These are phyloP conservation scores for Macrocybe gigantea DNA, from an alignment of 768 basidiomycete genomes.

Conservation along the genomic window DNA sequence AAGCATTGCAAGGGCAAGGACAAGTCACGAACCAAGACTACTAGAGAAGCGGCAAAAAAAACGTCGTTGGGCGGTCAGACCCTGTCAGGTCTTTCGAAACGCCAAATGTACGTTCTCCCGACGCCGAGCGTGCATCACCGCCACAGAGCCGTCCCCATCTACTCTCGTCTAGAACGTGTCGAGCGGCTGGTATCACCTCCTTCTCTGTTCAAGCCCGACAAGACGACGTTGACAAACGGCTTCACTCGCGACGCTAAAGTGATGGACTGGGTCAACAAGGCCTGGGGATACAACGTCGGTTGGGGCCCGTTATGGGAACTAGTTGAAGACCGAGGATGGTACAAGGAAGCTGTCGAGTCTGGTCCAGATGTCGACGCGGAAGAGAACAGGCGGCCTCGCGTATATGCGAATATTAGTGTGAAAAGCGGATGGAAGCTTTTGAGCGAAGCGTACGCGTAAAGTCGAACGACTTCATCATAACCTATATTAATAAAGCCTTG, in stretches of 20 bases:
- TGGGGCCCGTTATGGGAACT: slow-evolving; percentile 77
- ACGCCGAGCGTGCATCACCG: slow-evolving; percentile 67
- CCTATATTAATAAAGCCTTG: too few relatives aligned
- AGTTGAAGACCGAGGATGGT: slow-evolving; percentile 73
- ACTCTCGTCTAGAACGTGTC: slow-evolving; percentile 41
- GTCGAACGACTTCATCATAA: too few relatives aligned
- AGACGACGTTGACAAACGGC: slow-evolving; percentile 44
- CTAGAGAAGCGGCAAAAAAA: slow-evolving; percentile 18
- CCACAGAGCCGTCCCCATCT: slow-evolving; percentile 63
- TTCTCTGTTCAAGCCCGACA: slow-evolving; percentile 38
- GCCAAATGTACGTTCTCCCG: slow-evolving; percentile 55
- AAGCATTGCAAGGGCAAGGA: slow-evolving; percentile 5
- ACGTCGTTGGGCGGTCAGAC: slow-evolving; percentile 21
- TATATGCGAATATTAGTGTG: slow-evolving; percentile 40
- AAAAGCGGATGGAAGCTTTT: slow-evolving; percentile 42
- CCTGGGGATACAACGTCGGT: slow-evolving; percentile 72
- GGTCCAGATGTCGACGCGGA: slow-evolving; percentile 36
- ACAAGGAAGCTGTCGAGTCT: slow-evolving; percentile 47
- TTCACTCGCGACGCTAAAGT: slow-evolving; percentile 44
- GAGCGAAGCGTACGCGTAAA: slow-evolving; percentile 34
- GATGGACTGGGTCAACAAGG: slow-evolving; percentile 54
- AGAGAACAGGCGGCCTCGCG: slow-evolving; percentile 50
- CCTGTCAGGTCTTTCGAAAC: slow-evolving; percentile 28
- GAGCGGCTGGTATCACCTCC: slow-evolving; percentile 56
- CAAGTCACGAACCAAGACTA: slow-evolving; percentile 4